Evolutionary conservation across 805 yeast species (phyloP), one percentile per base, ranked within the genome.

Genomic region (Lachancea cidri): DNA sequence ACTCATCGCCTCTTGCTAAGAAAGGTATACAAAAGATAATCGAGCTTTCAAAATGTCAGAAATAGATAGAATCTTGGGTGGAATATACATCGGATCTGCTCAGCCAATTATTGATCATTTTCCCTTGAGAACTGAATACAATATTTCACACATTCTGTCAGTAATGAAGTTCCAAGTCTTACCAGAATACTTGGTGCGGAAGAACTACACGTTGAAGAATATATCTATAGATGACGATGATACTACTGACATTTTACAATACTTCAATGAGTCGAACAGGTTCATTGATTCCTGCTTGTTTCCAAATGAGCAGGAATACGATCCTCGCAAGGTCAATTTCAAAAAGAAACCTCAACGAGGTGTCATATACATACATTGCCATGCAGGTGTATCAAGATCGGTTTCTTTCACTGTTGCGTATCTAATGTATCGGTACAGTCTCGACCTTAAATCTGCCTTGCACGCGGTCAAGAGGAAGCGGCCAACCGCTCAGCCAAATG

Each of bases 361-460:
- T 4, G 67, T 70, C n/a, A 66, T 74, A 1, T 67, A 79, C 44
- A 76, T 83, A 8, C 86, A 83, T 57, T 86, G 95, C 61, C 86
- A 91, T 44, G 97, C 95, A 20, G 98, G 98, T 1, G 86, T 86
- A 20, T 87, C 96, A 1, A 71, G 98, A 48, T 85, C 96, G 4
- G 91, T 85, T 0, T 81, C 97, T 0, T 81, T 88, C 13, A 80
- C 82, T 29, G 79, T 86, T 36, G 95, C 97, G 0, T 95, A 86
- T 60, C 76, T 89, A 33, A 91, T 93, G 96, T 75, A 79, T 57
- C 67, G 88, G 38, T 71, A 83, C 59, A 72, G 77, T 1, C 69
- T 87, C 53, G 64, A 67, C 9, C 64, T 76, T 14, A 67, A 73
- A 13, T 79, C 79, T 48, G 84, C 96, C 0, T 52, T 86, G 5